Evolutionary conservation across 495 filamentous ascomycete genomes (phyloP), one percentile per base, ranked within the genome.

Genomic region (Chaetomium tenue): DNA sequence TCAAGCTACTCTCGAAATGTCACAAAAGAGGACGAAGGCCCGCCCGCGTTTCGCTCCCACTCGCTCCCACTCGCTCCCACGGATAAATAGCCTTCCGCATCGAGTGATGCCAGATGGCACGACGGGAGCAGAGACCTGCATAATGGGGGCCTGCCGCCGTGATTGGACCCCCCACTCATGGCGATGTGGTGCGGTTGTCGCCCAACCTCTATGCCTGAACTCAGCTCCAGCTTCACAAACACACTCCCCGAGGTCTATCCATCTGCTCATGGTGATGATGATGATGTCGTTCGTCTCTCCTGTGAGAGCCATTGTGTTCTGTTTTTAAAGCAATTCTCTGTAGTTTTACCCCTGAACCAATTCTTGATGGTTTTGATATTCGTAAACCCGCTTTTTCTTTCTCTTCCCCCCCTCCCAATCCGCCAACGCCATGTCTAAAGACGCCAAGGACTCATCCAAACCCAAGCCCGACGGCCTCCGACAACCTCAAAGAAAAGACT

Each of bases 81-180:
- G 66, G 72, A 48, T 69, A 73, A 70, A 70, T 67, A 16, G 11
- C 46, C 58, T 26, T 55, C 64, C 61, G 55, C 69, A 66, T 69
- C 69, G 26, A 70, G 67, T 70, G 71, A 69, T 75, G 72, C 67
- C 72, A 75, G 68, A 75, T 75, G 71, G 69, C 72, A 72, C 61
- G 33, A 61, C 63, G 50, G 37, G 58, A 55, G 64, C 60, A 63
- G 53, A 40, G 25, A 65, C 51, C 69, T 71, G 71, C 72, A 74
- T 60, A 63, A 55, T 65, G 33, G 63, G 68, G 60, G 62, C 51
- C 66, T 71, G 70, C 68, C 68, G 66, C 37, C 60, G 68, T 74
- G 72, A 74, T 74, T 74, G 72, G 72, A 42, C 56, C 67, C 62
- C 71, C 22, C 65, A 57, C 33, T 18, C 60, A 63, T 64, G 61